Conservation (phyloP, 2,329 filamentous ascomycete species). For the Coniella lustricola region DNA sequence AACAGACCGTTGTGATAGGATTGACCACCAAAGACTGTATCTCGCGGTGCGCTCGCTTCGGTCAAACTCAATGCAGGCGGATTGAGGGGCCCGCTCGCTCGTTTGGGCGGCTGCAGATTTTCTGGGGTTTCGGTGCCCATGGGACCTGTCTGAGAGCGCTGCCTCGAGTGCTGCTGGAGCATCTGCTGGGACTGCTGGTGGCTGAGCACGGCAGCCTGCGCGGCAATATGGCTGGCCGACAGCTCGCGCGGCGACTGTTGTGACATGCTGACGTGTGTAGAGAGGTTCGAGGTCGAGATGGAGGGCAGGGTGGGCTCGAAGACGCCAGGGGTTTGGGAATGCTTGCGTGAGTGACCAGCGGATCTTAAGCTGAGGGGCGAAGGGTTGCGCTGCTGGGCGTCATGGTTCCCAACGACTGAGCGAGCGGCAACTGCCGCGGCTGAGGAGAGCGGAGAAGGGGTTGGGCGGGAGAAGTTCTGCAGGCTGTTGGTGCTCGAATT, state of each 20-base stretch:
- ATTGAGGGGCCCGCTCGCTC: conserved; percentile 45
- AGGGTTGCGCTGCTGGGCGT: conserved; percentile 24
- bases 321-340: conserved; percentile 67
- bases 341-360: conserved; percentile 49
- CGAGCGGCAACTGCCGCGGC: conserved; percentile 21
- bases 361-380: conserved; percentile 35
- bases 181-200: conserved; percentile 44
- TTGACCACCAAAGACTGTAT: conserved; percentile 44
- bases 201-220: conserved; percentile 68
- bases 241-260: conserved; percentile 39
- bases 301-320: conserved; percentile 69
- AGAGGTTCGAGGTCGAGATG: conserved; percentile 46
- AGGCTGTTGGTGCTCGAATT: conserved; percentile 42
- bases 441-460: conserved; percentile 25
- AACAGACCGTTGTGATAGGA: conserved; percentile 55
- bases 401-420: conserved; percentile 17
- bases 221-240: conserved; percentile 70
- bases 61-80: conserved; percentile 59
- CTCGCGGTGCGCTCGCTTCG: conserved; percentile 55
- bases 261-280: conserved; percentile 40
- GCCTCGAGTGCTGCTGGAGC: conserved; percentile 41
- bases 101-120: conserved; percentile 26
- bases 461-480: conserved; percentile 55
- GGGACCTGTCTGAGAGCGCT: conserved; percentile 69
- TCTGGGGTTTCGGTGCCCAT: conserved; percentile 43